A percentile compares a stretch with the other conserved stretches of the same genome.
These are phyloP conservation scores for Macrophomina phaseolina DNA, from an alignment of 2,329 filamentous ascomycete species.

Conservation along the genomic window DNA sequence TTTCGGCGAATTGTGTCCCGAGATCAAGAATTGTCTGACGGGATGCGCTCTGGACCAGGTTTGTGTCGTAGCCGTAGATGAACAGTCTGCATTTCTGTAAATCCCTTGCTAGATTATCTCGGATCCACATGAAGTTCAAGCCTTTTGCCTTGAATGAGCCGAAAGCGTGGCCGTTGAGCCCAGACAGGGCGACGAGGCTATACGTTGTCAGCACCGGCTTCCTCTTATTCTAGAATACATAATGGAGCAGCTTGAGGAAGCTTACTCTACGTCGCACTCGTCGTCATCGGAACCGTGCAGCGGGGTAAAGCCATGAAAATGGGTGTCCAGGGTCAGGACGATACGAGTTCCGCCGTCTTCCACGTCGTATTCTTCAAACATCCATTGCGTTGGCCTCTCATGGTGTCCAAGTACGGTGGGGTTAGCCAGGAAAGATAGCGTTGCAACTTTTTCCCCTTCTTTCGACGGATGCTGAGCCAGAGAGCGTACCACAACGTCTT, in stretches of 20 bases:
- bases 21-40: background rate
- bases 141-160: conserved; percentile 18
- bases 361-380: background rate
- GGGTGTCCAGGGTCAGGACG: background rate
- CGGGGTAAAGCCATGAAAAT: background rate
- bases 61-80: background rate
- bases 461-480: background rate
- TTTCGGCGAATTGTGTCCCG: background rate
- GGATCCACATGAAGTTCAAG: background rate
- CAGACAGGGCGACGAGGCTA: background rate
- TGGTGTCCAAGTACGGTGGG: background rate
- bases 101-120: background rate
- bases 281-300: background rate
- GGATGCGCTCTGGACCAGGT: background rate
- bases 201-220: background rate
- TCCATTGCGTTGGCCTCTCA: background rate
- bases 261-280: background rate
- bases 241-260: too few relatives aligned
- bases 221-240: too few relatives aligned
- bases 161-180: conserved; percentile 8
- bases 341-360: background rate
- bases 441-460: background rate
- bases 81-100: background rate
- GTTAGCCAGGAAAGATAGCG: background rate
- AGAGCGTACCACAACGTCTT: background rate